Percentiles rank a stretch among this genome's conserved stretches.
phyloP scores from a whole-genome alignment of 768 basidiomycete genomes.

The Collybia nuda region DNA sequence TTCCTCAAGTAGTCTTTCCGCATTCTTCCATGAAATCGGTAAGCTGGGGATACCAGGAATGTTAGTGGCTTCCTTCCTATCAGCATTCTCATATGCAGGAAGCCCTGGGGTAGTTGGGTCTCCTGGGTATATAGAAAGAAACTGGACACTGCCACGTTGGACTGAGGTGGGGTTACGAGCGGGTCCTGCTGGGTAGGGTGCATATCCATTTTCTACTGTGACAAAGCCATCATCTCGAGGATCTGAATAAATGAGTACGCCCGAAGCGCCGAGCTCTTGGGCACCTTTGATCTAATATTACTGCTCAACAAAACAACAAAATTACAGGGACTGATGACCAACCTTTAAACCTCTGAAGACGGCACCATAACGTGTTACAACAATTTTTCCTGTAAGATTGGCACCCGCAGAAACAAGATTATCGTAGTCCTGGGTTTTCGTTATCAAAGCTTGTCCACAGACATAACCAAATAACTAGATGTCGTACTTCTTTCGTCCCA shows the following conservation, averaged over 20 bases:
- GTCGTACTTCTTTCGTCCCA: conserved; percentile 57
- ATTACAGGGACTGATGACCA: conserved; percentile 8
- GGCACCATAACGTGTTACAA: conserved; percentile 73
- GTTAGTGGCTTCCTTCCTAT: conserved; percentile 57
- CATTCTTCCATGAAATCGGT: conserved; percentile 90
- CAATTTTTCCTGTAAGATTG: conserved; percentile 76
- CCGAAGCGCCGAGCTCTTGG: conserved; percentile 78
- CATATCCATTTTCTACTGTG: conserved; percentile 73
- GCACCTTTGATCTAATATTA: conserved; percentile 71
- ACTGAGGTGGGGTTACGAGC: conserved; percentile 84
- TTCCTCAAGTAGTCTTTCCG: conserved; percentile 62
- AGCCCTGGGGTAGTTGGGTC: conserved; percentile 88
- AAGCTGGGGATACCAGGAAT: conserved; percentile 80
- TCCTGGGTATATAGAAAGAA: conserved; percentile 62
- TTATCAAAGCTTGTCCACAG: background rate
- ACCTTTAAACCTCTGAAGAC: conserved; percentile 88
- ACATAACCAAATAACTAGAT: background rate
- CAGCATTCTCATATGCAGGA: conserved; percentile 83
- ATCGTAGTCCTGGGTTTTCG: conserved; percentile 36
- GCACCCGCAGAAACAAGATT: conserved; percentile 63
- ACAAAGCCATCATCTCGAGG: conserved; percentile 84
- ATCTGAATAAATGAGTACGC: conserved; percentile 82
- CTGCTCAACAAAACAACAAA: background rate
- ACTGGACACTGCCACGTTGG: conserved; percentile 84
- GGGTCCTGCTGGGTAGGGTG: conserved; percentile 81